phyloP scores from a whole-genome alignment of 768 basidiomycete genomes.

The Russula lepida region DNA sequence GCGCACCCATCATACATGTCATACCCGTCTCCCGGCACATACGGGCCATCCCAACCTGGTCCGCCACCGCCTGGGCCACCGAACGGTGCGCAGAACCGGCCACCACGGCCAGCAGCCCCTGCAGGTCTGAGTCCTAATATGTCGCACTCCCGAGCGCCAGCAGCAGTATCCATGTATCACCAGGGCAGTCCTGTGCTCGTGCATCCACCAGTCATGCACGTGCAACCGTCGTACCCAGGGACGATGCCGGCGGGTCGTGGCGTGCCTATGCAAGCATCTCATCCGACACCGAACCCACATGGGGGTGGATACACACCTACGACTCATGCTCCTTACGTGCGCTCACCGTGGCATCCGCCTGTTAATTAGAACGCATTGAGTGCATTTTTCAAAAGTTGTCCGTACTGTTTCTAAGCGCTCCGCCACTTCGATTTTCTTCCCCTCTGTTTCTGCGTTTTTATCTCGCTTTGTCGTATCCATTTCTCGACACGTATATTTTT shows the following conservation, averaged over 20 bases:
- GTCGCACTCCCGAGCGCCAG: slow-evolving; percentile 33
- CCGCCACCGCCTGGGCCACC: slow-evolving; percentile 37
- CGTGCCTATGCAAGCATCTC: slow-evolving; percentile 33
- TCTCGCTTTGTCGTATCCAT: slow-evolving; percentile 14
- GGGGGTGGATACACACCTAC: slow-evolving; percentile 12
- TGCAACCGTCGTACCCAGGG: slow-evolving; percentile 29
- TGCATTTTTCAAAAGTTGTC: neutral
- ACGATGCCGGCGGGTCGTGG: slow-evolving; percentile 32
- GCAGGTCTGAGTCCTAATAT: slow-evolving; percentile 59
- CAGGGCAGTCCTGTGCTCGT: slow-evolving; percentile 61
- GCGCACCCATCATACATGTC: slow-evolving; percentile 44
- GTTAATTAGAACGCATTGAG: neutral
- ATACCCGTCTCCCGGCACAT: slow-evolving; percentile 49
- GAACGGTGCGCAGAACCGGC: slow-evolving; percentile 30
- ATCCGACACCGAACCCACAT: slow-evolving; percentile 25
- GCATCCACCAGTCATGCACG: slow-evolving; percentile 35
- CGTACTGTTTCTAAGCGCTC: neutral
- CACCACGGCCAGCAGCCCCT: slow-evolving; percentile 39
- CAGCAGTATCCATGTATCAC: slow-evolving; percentile 47
- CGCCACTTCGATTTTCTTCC: neutral
- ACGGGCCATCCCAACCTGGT: slow-evolving; percentile 35
- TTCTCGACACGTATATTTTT: slow-evolving; percentile 5
- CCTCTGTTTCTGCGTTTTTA: neutral
- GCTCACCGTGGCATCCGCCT: slow-evolving; percentile 2
- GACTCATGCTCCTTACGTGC: slow-evolving; percentile 6